Conservation (phyloP, 768 basidiomycete genomes). For the Rhodosporidiobolus sp. region DNA sequence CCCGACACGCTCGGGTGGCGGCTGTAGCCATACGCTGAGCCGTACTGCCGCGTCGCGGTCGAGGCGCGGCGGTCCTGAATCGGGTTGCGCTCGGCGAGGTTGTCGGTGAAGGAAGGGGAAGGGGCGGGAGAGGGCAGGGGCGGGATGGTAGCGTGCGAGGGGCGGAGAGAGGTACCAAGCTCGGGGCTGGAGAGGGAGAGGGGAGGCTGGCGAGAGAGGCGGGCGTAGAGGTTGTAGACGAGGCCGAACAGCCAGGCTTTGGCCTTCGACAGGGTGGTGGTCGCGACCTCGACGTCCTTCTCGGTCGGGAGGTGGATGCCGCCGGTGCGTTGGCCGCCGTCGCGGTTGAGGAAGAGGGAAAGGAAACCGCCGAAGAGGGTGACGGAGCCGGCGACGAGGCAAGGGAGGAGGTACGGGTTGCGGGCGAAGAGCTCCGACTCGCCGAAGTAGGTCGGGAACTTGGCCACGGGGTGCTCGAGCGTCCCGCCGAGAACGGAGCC, state of each 20-base stretch:
- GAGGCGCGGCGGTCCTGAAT: conserved; percentile 13
- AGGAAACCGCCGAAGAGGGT: conserved; percentile 78
- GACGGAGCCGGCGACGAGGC: conserved; percentile 69
- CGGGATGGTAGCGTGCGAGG: conserved; percentile 1
- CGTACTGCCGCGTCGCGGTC: conserved; percentile 11
- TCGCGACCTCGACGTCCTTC: conserved; percentile 54
- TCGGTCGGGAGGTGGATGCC: conserved; percentile 78
- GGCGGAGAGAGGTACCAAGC: background rate
- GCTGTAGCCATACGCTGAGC: conserved; percentile 41
- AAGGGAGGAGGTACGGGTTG: conserved; percentile 90
- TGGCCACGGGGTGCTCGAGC: conserved; percentile 51
- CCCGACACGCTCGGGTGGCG: background rate
- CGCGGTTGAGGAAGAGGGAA: conserved; percentile 80
- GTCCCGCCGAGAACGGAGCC: conserved; percentile 68
- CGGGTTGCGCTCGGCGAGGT: conserved; percentile 10
- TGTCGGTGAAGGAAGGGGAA: conserved; percentile 23
- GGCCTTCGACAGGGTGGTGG: conserved; percentile 44
- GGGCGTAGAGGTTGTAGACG: background rate
- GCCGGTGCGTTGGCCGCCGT: conserved; percentile 84
- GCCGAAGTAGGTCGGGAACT: conserved; percentile 76
- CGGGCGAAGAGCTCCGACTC: conserved; percentile 59
- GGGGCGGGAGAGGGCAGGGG: conserved; percentile 19
- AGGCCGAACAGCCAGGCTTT: background rate
- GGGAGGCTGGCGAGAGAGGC: background rate
- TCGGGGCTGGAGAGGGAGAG: conserved; percentile 4